These are phyloP conservation scores for Chrysanthemum lavandulifolium DNA, from an alignment of 129 eudicot genomes.

Conservation along the genomic window DNA sequence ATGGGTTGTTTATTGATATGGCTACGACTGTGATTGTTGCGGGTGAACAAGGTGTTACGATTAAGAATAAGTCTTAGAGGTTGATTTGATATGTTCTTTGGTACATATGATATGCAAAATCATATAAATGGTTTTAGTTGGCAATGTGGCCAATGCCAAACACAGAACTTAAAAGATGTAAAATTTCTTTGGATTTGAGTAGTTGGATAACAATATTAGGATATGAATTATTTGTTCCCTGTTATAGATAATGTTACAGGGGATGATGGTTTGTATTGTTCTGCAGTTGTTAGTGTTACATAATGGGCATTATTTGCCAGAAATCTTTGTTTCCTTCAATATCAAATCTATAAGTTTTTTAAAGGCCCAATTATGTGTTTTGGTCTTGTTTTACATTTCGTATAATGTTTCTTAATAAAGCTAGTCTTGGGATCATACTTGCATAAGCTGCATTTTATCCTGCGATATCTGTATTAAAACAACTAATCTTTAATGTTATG, in stretches of 20 bases:
- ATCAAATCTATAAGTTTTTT: neutral
- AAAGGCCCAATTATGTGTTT: constrained; percentile 2
- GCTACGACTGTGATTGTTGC: constrained; percentile 84
- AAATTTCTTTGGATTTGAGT: neutral
- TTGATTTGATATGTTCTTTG: neutral
- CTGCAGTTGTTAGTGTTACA: constrained; percentile 4
- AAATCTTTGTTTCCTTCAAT: neutral
- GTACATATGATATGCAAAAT: too few relatives aligned
- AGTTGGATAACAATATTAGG: constrained; percentile 3
- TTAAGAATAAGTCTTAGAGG: constrained; percentile 46
- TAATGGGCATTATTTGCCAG: neutral
- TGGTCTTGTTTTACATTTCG: too few relatives aligned
- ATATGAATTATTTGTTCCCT: neutral
- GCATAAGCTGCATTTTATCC: too few relatives aligned
- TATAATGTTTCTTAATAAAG: too few relatives aligned
- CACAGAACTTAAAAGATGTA: neutral
- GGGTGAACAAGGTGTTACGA: constrained; percentile 66
- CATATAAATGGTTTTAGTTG: too few relatives aligned
- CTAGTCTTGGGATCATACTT: too few relatives aligned
- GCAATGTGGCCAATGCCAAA: too few relatives aligned
- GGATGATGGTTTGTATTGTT: constrained; percentile 3
- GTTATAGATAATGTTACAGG: constrained; percentile 6
- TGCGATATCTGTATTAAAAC: too few relatives aligned
- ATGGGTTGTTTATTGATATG: constrained; percentile 85
- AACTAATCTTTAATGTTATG: too few relatives aligned